These are phyloP conservation scores for Naganishia vaughanmartiniae DNA, from an alignment of 768 basidiomycete genomes.

Conservation along the genomic window DNA sequence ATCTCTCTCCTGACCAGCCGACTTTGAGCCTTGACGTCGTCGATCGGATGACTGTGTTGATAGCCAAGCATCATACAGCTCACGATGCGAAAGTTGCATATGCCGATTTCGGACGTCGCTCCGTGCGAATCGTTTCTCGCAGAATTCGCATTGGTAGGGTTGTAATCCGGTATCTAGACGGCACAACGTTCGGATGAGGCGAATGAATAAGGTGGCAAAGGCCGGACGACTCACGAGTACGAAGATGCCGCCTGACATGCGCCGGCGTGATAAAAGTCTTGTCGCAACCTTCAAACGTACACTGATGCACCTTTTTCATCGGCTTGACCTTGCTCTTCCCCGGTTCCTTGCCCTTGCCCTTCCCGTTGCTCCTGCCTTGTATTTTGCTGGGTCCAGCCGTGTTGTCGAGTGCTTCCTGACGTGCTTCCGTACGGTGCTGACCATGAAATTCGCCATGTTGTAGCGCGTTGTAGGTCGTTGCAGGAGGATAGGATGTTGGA, in stretches of 20 bases:
- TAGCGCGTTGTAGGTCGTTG: too few relatives aligned
- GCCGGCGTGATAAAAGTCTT: slow-evolving; percentile 23
- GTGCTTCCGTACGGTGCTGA: too few relatives aligned
- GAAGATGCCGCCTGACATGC: slow-evolving; percentile 24
- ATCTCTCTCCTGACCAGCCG: not conserved
- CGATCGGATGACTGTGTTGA: not conserved
- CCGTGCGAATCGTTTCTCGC: slow-evolving; percentile 20
- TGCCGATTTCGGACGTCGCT: slow-evolving; percentile 25
- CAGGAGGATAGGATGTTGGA: too few relatives aligned
- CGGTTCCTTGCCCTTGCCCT: slow-evolving; percentile 2
- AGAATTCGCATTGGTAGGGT: slow-evolving; percentile 18
- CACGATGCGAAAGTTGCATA: slow-evolving; percentile 22
- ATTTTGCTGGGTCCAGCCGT: not conserved
- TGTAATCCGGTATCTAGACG: slow-evolving; percentile 14
- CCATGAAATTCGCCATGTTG: too few relatives aligned
- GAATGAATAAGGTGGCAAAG: not conserved
- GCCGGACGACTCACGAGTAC: slow-evolving; percentile 15
- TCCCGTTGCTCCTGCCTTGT: not conserved
- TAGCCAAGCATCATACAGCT: slow-evolving; percentile 2
- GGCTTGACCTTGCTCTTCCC: slow-evolving; percentile 20
- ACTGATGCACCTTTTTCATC: slow-evolving; percentile 13
- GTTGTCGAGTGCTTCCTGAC: not conserved
- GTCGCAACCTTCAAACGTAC: slow-evolving; percentile 19
- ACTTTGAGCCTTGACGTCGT: not conserved
- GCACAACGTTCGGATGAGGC: not conserved